Evolutionary conservation across 495 filamentous ascomycete genomes (phyloP).

Genomic region (Hypoxylon crocopeplum): DNA sequence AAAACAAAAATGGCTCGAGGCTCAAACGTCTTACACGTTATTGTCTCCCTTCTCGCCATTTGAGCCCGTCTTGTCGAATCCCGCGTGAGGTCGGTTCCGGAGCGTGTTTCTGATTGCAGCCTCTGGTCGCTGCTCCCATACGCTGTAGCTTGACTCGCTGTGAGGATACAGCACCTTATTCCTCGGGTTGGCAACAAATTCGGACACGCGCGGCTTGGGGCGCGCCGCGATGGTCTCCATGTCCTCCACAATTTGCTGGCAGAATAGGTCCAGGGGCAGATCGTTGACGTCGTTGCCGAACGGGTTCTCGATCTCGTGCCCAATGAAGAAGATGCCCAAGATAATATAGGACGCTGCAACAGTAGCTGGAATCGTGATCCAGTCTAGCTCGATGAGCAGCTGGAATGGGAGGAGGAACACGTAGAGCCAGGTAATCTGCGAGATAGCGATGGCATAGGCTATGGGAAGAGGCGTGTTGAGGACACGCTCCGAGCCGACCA

Average conservation of each 20-base stretch:
- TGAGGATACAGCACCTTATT: constrained; percentile 76
- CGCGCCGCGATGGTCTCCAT: constrained; percentile 73
- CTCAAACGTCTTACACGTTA: constrained; percentile 15
- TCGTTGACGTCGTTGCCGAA: constrained; percentile 91
- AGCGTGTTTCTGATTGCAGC: constrained; percentile 50
- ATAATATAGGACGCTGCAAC: constrained; percentile 85
- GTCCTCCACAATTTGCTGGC: constrained; percentile 72
- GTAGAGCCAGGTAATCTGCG: constrained; percentile 89
- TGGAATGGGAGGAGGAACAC: constrained; percentile 86
- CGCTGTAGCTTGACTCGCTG: constrained; percentile 60
- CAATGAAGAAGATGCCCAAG: constrained; percentile 84
- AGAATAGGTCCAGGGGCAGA: constrained; percentile 79
- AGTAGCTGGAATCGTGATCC: constrained; percentile 86
- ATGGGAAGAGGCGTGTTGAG: constrained; percentile 84
- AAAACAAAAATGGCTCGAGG: too few relatives aligned
- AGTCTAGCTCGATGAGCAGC: constrained; percentile 65
- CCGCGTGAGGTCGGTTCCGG: constrained; percentile 45
- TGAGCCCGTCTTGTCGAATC: constrained; percentile 37
- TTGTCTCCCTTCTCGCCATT: constrained; percentile 5
- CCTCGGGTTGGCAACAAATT: constrained; percentile 61
- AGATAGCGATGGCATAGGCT: constrained; percentile 85
- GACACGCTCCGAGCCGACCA: constrained; percentile 79
- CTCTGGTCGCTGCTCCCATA: constrained; percentile 67
- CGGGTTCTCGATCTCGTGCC: constrained; percentile 87
- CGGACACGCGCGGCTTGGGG: constrained; percentile 60